Evolutionary conservation across 768 basidiomycete genomes (phyloP).

Genomic region (Gloeostereum incarnatum): DNA sequence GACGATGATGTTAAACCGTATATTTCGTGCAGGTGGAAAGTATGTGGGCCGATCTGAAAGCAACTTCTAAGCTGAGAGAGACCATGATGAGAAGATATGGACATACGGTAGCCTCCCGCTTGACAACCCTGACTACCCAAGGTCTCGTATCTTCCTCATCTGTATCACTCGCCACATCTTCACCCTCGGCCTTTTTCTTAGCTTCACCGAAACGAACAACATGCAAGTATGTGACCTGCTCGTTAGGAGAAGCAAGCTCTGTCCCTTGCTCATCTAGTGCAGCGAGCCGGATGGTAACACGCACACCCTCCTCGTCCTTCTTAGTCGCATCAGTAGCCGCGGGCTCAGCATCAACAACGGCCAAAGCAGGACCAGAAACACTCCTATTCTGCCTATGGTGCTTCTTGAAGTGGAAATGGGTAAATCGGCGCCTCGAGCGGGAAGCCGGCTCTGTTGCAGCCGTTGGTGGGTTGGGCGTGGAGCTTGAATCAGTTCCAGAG

Average conservation of each 20-base stretch:
- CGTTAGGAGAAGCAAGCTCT: constrained; percentile 62
- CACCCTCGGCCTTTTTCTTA: constrained; percentile 15
- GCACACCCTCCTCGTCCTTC: constrained; percentile 53
- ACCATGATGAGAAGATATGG: constrained; percentile 4
- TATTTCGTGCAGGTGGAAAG: constrained; percentile 93
- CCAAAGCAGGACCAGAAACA: constrained; percentile 69
- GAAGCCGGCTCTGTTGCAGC: constrained; percentile 9
- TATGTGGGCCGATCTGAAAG: constrained; percentile 77
- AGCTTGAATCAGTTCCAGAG: constrained; percentile 7
- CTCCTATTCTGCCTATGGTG: constrained; percentile 32
- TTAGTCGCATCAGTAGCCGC: constrained; percentile 33
- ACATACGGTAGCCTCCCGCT: constrained; percentile 77
- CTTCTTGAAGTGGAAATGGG: constrained; percentile 60
- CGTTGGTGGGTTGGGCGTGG: constrained; percentile 7
- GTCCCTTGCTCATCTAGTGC: constrained; percentile 73
- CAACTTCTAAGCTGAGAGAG: constrained; percentile 4
- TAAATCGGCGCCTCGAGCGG: constrained; percentile 46
- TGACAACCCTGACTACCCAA: constrained; percentile 91
- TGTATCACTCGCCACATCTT: constrained; percentile 13
- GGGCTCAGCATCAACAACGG: constrained; percentile 68
- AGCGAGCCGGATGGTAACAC: constrained; percentile 69
- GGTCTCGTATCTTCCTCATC: constrained; percentile 49
- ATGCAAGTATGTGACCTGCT: constrained; percentile 85
- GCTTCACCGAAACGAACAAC: constrained; percentile 60
- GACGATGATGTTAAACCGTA: constrained; percentile 73